phyloP scores from a whole-genome alignment of 139 green algal genomes.

The Zygnema circumcarinatum region DNA sequence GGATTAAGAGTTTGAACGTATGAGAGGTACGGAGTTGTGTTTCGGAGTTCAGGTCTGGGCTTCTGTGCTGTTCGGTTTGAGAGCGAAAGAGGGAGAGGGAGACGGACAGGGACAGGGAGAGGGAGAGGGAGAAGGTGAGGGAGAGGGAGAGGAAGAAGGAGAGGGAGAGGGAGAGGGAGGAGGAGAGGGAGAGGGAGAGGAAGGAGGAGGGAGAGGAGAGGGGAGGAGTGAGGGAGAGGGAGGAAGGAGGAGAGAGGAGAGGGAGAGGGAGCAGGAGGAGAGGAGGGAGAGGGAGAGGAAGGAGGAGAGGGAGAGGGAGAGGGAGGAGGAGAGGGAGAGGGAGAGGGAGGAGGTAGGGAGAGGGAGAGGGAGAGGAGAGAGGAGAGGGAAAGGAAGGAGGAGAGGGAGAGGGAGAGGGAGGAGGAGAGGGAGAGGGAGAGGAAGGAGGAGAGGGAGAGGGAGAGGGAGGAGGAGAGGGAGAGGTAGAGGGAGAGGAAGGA shows the following conservation, averaged over 20 bases:
- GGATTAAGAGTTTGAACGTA: too few species aligned
- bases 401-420: background rate
- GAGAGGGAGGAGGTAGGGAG: constrained; percentile 54
- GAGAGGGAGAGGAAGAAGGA: background rate
- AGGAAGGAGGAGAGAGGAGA: background rate
- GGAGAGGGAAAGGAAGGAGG: constrained; percentile 59
- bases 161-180: background rate
- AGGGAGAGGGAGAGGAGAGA: constrained; percentile 70
- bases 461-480: constrained; percentile 5
- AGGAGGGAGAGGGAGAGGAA: background rate
- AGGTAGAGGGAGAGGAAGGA: background rate
- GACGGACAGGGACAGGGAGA: too few species aligned
- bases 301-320: background rate
- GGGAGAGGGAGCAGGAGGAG: background rate
- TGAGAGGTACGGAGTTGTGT: background rate
- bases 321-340: background rate
- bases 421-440: background rate
- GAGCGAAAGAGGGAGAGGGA: too few species aligned
- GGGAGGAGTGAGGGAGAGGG: background rate
- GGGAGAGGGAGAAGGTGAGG: too few species aligned
- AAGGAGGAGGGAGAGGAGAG: background rate
- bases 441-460: constrained; percentile 2
- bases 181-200: background rate
- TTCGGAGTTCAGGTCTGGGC: background rate
- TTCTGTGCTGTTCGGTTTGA: too few species aligned